A percentile compares a stretch with the other conserved stretches of the same genome.
These are phyloP conservation scores for Perkinsus olseni DNA, from an alignment of 169 alveolate species.

Conservation along the genomic window DNA sequence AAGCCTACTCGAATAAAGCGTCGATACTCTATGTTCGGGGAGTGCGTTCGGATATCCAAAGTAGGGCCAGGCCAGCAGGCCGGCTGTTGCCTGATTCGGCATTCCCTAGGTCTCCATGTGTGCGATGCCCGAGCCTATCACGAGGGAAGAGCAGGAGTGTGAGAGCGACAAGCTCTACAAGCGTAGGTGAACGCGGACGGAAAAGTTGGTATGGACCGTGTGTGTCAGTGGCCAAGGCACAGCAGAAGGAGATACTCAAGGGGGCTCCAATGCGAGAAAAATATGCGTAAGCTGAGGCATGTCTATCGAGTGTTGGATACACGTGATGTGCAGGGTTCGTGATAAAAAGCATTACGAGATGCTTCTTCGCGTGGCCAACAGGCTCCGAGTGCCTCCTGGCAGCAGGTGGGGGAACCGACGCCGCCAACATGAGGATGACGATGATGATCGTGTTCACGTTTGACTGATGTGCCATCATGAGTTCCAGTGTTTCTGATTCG, in stretches of 20 bases:
- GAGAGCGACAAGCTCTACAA: background rate
- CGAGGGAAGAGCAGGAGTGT: background rate
- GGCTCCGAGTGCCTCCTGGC: background rate
- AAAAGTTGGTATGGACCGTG: background rate
- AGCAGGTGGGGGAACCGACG: background rate
- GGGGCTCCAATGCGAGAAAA: background rate
- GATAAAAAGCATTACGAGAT: background rate
- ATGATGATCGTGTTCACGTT: background rate
- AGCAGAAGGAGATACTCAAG: background rate
- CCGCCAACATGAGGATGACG: background rate
- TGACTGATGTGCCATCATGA: background rate
- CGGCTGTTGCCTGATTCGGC: background rate
- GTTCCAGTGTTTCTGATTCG: background rate
- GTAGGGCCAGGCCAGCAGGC: background rate
- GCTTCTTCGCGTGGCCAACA: background rate
- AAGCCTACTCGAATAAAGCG: background rate
- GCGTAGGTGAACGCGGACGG: background rate
- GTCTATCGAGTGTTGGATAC: background rate
- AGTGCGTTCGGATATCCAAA: conserved; percentile 5
- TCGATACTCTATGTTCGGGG: background rate
- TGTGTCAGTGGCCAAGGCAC: background rate
- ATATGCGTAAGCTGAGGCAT: background rate
- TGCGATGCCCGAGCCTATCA: conserved; percentile 10
- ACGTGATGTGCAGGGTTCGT: background rate
- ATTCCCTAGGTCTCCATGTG: background rate